Base-by-base conservation (phyloP, 129 eudicot species). In the Pulicaria dysenterica region DNA sequence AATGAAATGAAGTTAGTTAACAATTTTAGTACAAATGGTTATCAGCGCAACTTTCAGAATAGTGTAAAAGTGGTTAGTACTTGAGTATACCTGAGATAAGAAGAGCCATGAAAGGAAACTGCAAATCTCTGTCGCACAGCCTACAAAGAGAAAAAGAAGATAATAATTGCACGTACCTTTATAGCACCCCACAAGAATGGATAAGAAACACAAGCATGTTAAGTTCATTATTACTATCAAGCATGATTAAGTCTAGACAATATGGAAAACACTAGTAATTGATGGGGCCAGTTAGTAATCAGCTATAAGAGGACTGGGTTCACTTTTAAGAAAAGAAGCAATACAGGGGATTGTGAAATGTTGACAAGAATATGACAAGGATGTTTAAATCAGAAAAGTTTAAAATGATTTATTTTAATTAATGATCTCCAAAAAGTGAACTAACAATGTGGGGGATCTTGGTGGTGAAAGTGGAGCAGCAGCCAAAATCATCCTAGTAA, bases 21-120 rank as follows among this genome's bases (percentile, higher is more conserved):
- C 49, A 37, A 40, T 24, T 24, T 24, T 24, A 24, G 31, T 24
- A 42, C 17, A 41, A 19, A 42, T 15, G 24, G 38, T 16, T 24
- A 24, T 24, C 31, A 9, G 8, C 37, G 8, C 37, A n/a, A 49
- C 50, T 56, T 68, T 53, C 38, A 38, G 9, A 51, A 17, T 15
- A 69, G 39, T 39, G 31, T 24, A 24, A 40, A 14, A 46, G 68
- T 14, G 13, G 31, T 41, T 77, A 6, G 73, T 34, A 54, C 65
- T 6, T 40, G 38, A 73, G 63, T 70, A 46, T 75, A 88, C 98
- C 98, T 82, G 98, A 94, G 55, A 90, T 80, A 72, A 94, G 98
- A 74, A 90, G 88, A 68, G 86, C 98, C 85, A 90, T 72, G 74
- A 94, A 94, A 62, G 98, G 98, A 75, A 94, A 94, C 77, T 83